A percentile compares a stretch with the other conserved stretches of the same genome.
Evolutionary conservation across 805 yeast species (phyloP).

Genomic region (Pichia heedii): DNA sequence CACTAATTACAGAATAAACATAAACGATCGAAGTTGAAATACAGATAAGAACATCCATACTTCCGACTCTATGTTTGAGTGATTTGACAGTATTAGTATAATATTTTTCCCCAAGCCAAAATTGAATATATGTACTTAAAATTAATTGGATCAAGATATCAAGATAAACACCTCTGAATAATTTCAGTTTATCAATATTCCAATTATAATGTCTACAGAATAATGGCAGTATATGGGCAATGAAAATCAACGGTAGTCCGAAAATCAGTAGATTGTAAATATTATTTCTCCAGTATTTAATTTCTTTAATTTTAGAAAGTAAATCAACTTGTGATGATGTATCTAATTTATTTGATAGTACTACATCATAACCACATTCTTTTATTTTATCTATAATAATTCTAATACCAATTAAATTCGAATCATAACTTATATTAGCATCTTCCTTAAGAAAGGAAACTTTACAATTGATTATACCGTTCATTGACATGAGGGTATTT

Average conservation of each 20-base stretch:
- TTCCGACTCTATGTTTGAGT: slow-evolving; percentile 58
- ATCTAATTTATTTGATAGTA: slow-evolving; percentile 40
- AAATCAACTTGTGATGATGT: slow-evolving; percentile 60
- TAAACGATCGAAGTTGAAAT: slow-evolving; percentile 77
- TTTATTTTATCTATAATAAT: slow-evolving; percentile 45
- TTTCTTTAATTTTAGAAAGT: slow-evolving; percentile 62
- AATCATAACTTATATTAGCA: slow-evolving; percentile 44
- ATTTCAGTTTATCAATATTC: slow-evolving; percentile 7
- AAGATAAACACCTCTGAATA: slow-evolving; percentile 50
- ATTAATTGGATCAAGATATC: slow-evolving; percentile 54
- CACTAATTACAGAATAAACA: slow-evolving; percentile 58
- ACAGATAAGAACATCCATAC: slow-evolving; percentile 89
- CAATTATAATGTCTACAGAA: slow-evolving; percentile 17
- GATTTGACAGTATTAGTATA: slow-evolving; percentile 58
- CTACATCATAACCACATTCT: slow-evolving; percentile 46
- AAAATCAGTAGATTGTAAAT: slow-evolving; percentile 42
- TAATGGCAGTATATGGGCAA: slow-evolving; percentile 43
- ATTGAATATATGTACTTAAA: slow-evolving; percentile 52
- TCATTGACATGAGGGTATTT: slow-evolving; percentile 31
- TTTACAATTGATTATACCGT: slow-evolving; percentile 41
- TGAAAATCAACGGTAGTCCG: slow-evolving; percentile 53
- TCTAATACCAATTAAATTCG: slow-evolving; percentile 52
- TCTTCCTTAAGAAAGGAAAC: slow-evolving; percentile 48
- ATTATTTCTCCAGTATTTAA: slow-evolving; percentile 56
- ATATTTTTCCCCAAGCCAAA: slow-evolving; percentile 59